These are phyloP conservation scores for Paramyrothecium roridum DNA, from an alignment of 2,329 filamentous ascomycete genomes.

Conservation along the genomic window DNA sequence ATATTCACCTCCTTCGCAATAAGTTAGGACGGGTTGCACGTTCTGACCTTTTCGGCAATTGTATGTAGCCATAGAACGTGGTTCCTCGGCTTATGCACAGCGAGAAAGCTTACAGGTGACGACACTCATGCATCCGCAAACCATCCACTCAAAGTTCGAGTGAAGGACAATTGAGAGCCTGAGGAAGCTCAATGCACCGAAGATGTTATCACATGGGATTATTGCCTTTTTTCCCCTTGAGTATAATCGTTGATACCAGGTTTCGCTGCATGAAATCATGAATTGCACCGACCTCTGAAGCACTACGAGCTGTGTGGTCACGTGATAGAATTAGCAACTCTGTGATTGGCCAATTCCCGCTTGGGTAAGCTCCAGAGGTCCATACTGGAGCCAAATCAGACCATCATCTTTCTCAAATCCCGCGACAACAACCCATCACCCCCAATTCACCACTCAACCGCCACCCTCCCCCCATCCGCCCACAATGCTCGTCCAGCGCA, in stretches of 20 bases:
- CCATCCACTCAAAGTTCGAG: too few species aligned
- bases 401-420: conserved; percentile 43
- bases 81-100: too few species aligned
- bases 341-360: conserved; percentile 34
- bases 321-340: conserved; percentile 20
- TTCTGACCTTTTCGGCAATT: too few species aligned
- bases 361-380: conserved; percentile 21
- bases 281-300: conserved; percentile 6
- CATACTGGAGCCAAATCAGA: conserved; percentile 39
- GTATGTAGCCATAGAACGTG: too few species aligned
- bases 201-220: too few species aligned
- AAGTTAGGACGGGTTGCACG: too few species aligned
- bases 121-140: too few species aligned
- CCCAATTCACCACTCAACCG: conserved; percentile 17
- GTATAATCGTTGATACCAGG: background rate
- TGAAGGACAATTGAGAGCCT: too few species aligned
- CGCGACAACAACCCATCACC: conserved; percentile 31
- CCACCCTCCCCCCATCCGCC: conserved; percentile 16
- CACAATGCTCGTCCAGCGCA: conserved; percentile 63
- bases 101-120: too few species aligned
- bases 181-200: too few species aligned
- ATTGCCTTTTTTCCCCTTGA: too few species aligned
- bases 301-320: conserved; percentile 17
- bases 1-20: too few species aligned
- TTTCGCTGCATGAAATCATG: background rate